Evolutionary conservation across 345 rosid genomes (phyloP).

Genomic region (Euphorbia peplus): DNA sequence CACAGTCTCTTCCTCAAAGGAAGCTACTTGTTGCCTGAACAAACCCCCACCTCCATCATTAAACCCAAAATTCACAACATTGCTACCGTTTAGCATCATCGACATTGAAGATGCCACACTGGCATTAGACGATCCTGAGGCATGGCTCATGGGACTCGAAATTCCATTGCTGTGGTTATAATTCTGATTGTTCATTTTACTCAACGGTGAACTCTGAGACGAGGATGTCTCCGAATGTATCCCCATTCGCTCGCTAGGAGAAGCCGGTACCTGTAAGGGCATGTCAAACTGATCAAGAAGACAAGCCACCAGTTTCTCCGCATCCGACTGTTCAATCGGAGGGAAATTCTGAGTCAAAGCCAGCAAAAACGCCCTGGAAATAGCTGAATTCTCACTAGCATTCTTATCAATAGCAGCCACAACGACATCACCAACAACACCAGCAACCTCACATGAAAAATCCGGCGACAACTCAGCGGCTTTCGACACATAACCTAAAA

Average conservation of each 20-base stretch:
- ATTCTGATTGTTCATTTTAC: too few species aligned
- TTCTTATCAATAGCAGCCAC: constrained; percentile 37
- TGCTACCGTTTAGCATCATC: constrained; percentile 53
- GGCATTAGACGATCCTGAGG: constrained; percentile 25
- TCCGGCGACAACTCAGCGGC: constrained; percentile 56
- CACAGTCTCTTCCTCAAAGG: constrained; percentile 78
- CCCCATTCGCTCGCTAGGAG: constrained; percentile 45
- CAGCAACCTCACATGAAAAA: constrained; percentile 64
- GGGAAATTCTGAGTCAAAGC: constrained; percentile 70
- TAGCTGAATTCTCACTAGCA: constrained; percentile 38
- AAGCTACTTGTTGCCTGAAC: constrained; percentile 58
- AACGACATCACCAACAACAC: constrained; percentile 62
- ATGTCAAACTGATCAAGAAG: constrained; percentile 66
- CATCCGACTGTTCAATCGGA: constrained; percentile 63
- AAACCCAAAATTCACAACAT: constrained; percentile 37
- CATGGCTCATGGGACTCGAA: too few species aligned
- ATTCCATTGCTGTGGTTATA: constrained; percentile 32
- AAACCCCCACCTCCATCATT: constrained; percentile 48
- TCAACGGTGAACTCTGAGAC: too few species aligned
- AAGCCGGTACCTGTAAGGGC: constrained; percentile 32
- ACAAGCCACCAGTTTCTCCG: constrained; percentile 54
- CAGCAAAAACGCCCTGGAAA: constrained; percentile 60
- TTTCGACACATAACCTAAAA: constrained; percentile 52
- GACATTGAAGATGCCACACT: constrained; percentile 20
- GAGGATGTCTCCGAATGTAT: constrained; percentile 53